These are phyloP conservation scores for Leptodermis oblonga DNA, from an alignment of 257 asterid species.

Conservation along the genomic window DNA sequence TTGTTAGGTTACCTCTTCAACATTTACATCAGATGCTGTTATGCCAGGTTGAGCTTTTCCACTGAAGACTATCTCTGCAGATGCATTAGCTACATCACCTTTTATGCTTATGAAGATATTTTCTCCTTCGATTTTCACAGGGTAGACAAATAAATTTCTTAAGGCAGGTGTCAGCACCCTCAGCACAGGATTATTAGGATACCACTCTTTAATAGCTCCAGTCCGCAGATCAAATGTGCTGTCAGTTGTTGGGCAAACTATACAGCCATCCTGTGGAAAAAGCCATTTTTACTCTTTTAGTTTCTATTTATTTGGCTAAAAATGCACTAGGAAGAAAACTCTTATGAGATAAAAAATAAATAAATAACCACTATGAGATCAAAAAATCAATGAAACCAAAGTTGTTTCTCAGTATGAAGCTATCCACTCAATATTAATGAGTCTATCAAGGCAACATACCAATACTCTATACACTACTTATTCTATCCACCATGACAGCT, in stretches of 20 bases:
- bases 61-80: conserved; percentile 90
- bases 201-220: conserved; percentile 92
- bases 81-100: conserved; percentile 36
- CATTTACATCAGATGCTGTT: conserved; percentile 76
- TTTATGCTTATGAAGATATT: conserved; percentile 63
- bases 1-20: conserved; percentile 74
- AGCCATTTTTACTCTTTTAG: background rate
- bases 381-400: background rate
- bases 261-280: conserved; percentile 78
- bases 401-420: background rate
- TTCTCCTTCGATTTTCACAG: conserved; percentile 59
- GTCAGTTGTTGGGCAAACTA: conserved; percentile 88
- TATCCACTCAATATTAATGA: background rate
- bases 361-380: background rate
- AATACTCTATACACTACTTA: background rate
- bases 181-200: conserved; percentile 84
- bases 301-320: background rate
- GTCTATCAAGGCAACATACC: background rate
- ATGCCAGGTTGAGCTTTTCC: conserved; percentile 95
- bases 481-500: background rate
- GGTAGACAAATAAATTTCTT: conserved; percentile 54
- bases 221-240: conserved; percentile 79
- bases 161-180: conserved; percentile 87
- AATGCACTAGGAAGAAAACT: background rate
- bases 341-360: too few relatives aligned